Evolutionary conservation across 345 rosid genomes (phyloP).

Genomic region (Brassica juncea): DNA sequence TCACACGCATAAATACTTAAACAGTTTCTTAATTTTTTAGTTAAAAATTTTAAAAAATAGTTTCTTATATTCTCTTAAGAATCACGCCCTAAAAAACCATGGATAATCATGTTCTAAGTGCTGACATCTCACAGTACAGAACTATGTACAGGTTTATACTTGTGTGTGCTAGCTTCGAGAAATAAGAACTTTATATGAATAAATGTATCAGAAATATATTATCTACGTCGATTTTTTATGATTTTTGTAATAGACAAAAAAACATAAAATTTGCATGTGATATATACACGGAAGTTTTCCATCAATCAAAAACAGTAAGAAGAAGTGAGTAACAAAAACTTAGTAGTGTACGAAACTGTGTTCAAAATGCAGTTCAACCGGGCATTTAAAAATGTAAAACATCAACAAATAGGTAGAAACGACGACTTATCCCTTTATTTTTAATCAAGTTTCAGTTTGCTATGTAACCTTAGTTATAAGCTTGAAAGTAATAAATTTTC

Average conservation of each 20-base stretch:
- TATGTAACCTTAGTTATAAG: neutral
- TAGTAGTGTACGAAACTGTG: neutral
- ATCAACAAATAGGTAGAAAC: neutral
- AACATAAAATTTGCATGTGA: neutral
- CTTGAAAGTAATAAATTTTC: neutral
- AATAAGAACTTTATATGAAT: neutral
- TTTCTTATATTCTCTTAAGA: no score
- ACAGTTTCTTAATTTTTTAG: no score
- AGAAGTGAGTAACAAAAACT: neutral
- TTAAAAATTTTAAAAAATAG: no score
- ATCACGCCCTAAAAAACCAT: no score
- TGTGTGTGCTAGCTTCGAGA: neutral
- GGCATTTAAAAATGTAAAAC: neutral
- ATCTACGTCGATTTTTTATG: neutral
- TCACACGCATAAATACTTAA: neutral
- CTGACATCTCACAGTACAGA: neutral
- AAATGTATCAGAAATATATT: neutral
- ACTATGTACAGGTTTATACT: neutral
- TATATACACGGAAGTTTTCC: neutral
- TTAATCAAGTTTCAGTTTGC: neutral
- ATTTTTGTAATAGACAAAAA: neutral
- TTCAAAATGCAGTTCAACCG: neutral
- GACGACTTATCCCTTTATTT: neutral
- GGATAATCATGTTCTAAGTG: neutral
- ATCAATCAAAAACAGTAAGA: neutral